Base-by-base conservation (phyloP, 1,284 basidiomycete species). In the Cystobasidium pallidum region DNA sequence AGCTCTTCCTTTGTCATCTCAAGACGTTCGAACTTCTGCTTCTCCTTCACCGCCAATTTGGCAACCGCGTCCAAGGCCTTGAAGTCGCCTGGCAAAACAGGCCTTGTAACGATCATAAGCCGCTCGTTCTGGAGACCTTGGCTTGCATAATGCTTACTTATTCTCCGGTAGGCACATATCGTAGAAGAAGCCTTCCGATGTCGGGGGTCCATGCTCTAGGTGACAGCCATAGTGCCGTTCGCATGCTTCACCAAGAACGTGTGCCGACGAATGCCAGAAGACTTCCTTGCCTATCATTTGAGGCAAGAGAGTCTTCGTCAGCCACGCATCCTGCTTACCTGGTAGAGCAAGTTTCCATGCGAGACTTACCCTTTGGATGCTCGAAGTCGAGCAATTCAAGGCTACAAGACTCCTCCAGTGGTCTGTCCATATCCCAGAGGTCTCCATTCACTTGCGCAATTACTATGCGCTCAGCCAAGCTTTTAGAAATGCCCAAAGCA, bases 181-280 rank as follows among this genome's bases (percentile, higher is more conserved):
- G 81, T 99, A 99, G 86, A 96, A 99, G 86, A 99, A 99, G 17
- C 96, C 96, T 34, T 99, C 95, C 52, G 97, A 94, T 2, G 93
- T 94, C 24, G 96, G 96, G 24, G 96, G 96, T 17, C 96, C 96
- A 77, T 98, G 89, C 80, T 95, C 97, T 21, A 99, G 86, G 83
- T 97, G 94, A 82, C 94, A 97, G 52, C 95, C 95, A 81, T 98
- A 97, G 82, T 96, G 93, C 73, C 91, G 87, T 82, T 99, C 96
- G 54, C 93, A 89, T 55, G 96, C 91, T 83, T 99, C 96, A 65
- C 96, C 96, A n/a, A 99, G 86, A 70, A 99, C 94, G 83, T 99
- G 96, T 0, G 96, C 96, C 13, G 94, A 98, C 28, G 95, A 98
- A 81, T 99, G 96, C 96, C 96, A 99, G 84, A 99, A 99, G 41